Evolutionary conservation across 2,329 filamentous ascomycete genomes (phyloP).

Genomic region (Penicillium griseofulvum): DNA sequence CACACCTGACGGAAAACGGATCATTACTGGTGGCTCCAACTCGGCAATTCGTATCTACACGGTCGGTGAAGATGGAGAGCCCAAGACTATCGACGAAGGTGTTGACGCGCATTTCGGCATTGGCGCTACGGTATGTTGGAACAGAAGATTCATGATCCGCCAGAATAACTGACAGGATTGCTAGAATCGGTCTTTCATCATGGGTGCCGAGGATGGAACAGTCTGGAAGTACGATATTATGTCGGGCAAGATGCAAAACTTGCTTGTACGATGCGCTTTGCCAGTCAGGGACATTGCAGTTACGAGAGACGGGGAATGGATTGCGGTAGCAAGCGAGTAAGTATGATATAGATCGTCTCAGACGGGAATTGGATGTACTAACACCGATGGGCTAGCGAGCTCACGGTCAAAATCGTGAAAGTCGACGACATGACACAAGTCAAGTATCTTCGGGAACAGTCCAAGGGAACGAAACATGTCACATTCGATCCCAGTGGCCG

Average conservation of each 20-base stretch:
- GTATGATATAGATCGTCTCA: conserved; percentile 21
- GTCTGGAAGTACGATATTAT: conserved; percentile 88
- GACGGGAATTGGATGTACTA: neutral
- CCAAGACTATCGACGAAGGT: conserved; percentile 85
- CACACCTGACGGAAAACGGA: conserved; percentile 79
- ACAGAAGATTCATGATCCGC: neutral
- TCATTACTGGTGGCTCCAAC: conserved; percentile 90
- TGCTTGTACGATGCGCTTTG: conserved; percentile 78
- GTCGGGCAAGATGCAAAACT: conserved; percentile 67
- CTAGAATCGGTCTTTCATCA: conserved; percentile 77
- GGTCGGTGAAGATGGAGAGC: conserved; percentile 88
- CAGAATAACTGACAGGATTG: conserved; percentile 5
- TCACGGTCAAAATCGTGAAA: conserved; percentile 85
- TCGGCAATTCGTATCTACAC: conserved; percentile 91
- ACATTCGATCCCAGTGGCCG: conserved; percentile 79
- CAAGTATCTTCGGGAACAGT: conserved; percentile 77
- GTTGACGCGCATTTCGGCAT: conserved; percentile 82
- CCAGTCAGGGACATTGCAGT: conserved; percentile 83
- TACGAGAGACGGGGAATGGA: conserved; percentile 79
- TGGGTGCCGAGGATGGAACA: conserved; percentile 91
- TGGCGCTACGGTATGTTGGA: conserved; percentile 60
- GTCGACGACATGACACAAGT: conserved; percentile 74
- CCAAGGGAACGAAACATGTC: conserved; percentile 84
- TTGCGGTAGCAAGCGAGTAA: conserved; percentile 89
- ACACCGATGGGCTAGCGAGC: conserved; percentile 56